Conservation (phyloP, 768 basidiomycete species). For the Auricularia cornea region DNA sequence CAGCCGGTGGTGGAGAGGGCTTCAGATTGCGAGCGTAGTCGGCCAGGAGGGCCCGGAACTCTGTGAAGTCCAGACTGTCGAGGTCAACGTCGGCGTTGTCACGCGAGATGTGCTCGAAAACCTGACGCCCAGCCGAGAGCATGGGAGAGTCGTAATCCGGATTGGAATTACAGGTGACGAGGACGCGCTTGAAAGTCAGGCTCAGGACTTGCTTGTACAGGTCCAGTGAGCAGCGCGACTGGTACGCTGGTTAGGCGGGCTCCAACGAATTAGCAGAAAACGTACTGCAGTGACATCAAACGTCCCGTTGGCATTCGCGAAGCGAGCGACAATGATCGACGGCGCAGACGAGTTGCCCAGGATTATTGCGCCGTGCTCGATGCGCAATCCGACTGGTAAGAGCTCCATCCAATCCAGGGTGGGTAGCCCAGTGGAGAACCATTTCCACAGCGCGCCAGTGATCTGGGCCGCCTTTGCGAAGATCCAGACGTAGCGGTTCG, state of each 20-base stretch:
- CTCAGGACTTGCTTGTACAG: slow-evolving; percentile 72
- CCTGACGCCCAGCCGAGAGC: slow-evolving; percentile 51
- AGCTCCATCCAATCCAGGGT: slow-evolving; percentile 72
- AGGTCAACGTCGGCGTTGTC: neutral
- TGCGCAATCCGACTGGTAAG: slow-evolving; percentile 75
- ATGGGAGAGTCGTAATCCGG: slow-evolving; percentile 64
- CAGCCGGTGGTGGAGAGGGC: neutral
- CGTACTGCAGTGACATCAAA: slow-evolving; percentile 71
- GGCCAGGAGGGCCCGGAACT: neutral
- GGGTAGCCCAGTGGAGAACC: slow-evolving; percentile 57
- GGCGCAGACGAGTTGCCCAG: slow-evolving; percentile 84
- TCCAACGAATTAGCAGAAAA: slow-evolving; percentile 6
- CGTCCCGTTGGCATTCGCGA: slow-evolving; percentile 66
- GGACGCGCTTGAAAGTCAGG: slow-evolving; percentile 58
- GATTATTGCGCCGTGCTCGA: slow-evolving; percentile 72
- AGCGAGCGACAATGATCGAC: slow-evolving; percentile 73
- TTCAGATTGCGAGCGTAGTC: neutral
- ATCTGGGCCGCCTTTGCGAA: neutral
- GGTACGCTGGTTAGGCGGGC: neutral
- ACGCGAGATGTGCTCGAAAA: slow-evolving; percentile 43
- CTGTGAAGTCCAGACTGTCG: slow-evolving; percentile 19
- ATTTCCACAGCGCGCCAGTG: slow-evolving; percentile 12
- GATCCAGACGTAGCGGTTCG: neutral
- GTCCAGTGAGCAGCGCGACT: slow-evolving; percentile 80
- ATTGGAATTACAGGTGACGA: slow-evolving; percentile 65